Evolutionary conservation across 176 grass and related monocot genomes (phyloP).

Genomic region (Oryza longistaminata): DNA sequence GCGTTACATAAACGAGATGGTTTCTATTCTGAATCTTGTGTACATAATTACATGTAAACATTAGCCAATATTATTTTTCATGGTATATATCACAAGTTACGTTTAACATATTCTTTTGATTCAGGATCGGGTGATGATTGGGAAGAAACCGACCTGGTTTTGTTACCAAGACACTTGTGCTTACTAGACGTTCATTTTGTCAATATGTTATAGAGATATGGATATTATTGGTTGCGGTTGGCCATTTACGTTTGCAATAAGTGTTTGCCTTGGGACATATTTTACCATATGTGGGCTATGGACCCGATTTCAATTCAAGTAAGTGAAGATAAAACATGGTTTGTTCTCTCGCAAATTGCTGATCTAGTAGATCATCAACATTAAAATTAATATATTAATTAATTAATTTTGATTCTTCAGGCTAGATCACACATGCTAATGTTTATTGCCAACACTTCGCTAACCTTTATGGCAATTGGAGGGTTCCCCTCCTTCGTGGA

Average conservation of each 20-base stretch:
- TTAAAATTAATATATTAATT: too few relatives aligned
- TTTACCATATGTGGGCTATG: slow-evolving; percentile 45
- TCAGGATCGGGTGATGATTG: slow-evolving; percentile 19
- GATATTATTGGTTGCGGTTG: slow-evolving; percentile 58
- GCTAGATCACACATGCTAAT: slow-evolving; percentile 57
- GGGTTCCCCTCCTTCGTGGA: slow-evolving; percentile 78
- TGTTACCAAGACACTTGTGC: slow-evolving; percentile 32
- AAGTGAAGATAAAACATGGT: not conserved
- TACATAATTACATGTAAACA: too few relatives aligned
- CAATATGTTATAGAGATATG: slow-evolving; percentile 59
- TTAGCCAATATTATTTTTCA: too few relatives aligned
- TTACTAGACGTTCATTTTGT: slow-evolving; percentile 53
- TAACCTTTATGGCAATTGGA: slow-evolving; percentile 71
- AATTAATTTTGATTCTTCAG: slow-evolving; percentile 24
- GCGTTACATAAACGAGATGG: slow-evolving; percentile 29
- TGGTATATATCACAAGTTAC: too few relatives aligned
- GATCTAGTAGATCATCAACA: not conserved
- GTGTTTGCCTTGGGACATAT: slow-evolving; percentile 55
- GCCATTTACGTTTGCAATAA: slow-evolving; percentile 42
- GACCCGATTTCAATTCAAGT: slow-evolving; percentile 48
- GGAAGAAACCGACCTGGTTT: slow-evolving; percentile 42
- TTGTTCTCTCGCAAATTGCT: not conserved
- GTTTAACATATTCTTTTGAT: not conserved
- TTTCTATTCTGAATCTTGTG: not conserved
- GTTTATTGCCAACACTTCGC: slow-evolving; percentile 44